Conservation (phyloP, 2,329 filamentous ascomycete species). For the Penicillium brevicompactum region DNA sequence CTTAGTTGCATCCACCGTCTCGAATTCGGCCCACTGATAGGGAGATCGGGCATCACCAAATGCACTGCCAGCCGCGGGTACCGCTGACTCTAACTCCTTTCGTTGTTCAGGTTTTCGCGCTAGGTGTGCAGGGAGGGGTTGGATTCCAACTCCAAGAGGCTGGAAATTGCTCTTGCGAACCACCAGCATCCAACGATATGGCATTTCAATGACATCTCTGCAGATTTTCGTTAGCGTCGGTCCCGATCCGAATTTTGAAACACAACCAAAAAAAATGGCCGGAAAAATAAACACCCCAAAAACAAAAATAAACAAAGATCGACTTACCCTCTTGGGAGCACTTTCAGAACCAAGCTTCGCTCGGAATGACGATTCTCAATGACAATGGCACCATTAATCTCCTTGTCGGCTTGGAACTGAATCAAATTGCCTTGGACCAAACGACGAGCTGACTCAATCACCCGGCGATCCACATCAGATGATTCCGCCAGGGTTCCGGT, state of each 20-base stretch:
- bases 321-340: constrained; percentile 80
- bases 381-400: constrained; percentile 89
- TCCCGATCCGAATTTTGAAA: constrained; percentile 5
- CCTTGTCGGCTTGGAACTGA: constrained; percentile 80
- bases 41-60: constrained; percentile 62
- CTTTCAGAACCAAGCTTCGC: constrained; percentile 74
- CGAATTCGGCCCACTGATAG: constrained; percentile 79
- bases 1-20: constrained; percentile 58
- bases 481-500: constrained; percentile 70
- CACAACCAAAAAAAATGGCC: neutral
- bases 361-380: constrained; percentile 79
- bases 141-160: constrained; percentile 48
- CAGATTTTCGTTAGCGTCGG: constrained; percentile 10
- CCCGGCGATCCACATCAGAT: constrained; percentile 69
- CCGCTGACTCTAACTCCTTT: constrained; percentile 61
- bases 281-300: no score
- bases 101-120: constrained; percentile 54
- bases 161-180: constrained; percentile 53
- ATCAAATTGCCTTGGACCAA: constrained; percentile 75
- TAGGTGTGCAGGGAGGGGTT: constrained; percentile 51
- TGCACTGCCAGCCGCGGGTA: constrained; percentile 65
- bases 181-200: constrained; percentile 55
- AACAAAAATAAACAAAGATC: constrained; percentile 2
- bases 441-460: constrained; percentile 67
- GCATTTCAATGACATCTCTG: constrained; percentile 61